Percentiles rank a stretch among this genome's conserved stretches.
These are phyloP conservation scores for Rosellinia necatrix DNA, from an alignment of 2,329 filamentous ascomycete species.

Conservation along the genomic window DNA sequence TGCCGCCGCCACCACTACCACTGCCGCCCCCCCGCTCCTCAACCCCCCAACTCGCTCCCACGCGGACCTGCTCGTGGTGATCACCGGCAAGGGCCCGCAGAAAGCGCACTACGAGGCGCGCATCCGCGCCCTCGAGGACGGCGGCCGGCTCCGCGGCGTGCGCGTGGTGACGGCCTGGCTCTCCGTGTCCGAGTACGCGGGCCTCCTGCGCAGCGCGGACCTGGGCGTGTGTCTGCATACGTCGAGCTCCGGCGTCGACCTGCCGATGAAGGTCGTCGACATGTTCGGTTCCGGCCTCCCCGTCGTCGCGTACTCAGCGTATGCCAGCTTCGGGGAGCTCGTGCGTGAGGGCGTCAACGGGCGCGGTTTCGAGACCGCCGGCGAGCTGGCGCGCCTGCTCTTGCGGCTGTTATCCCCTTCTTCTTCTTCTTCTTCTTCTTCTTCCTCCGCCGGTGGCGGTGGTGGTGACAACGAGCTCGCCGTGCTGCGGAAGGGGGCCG, in stretches of 20 bases:
- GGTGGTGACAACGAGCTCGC: slow-evolving; percentile 58
- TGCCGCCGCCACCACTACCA: neutral
- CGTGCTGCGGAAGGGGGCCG: slow-evolving; percentile 69
- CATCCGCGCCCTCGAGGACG: slow-evolving; percentile 64
- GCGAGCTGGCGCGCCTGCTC: slow-evolving; percentile 68
- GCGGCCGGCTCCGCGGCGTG: slow-evolving; percentile 70
- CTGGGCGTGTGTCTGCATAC: slow-evolving; percentile 90
- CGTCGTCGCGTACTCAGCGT: slow-evolving; percentile 83
- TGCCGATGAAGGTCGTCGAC: slow-evolving; percentile 99
- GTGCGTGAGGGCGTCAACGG: slow-evolving; percentile 87
- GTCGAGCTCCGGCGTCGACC: slow-evolving; percentile 90
- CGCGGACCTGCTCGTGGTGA: slow-evolving; percentile 81
- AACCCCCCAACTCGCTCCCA: neutral
- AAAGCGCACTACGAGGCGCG: slow-evolving; percentile 73
- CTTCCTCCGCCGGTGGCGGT: slow-evolving; percentile 49
- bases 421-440: too few relatives aligned
- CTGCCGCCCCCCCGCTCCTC: neutral
- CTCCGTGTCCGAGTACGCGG: slow-evolving; percentile 80
- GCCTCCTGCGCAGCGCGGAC: slow-evolving; percentile 81
- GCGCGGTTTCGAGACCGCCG: slow-evolving; percentile 75
- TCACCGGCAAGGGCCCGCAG: slow-evolving; percentile 91
- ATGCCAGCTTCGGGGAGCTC: slow-evolving; percentile 89
- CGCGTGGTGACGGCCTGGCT: slow-evolving; percentile 84
- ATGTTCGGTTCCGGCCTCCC: slow-evolving; percentile 97
- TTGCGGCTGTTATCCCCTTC: slow-evolving; percentile 72